Base-by-base conservation (phyloP, 768 basidiomycete species). In the Trametes meyenii region DNA sequence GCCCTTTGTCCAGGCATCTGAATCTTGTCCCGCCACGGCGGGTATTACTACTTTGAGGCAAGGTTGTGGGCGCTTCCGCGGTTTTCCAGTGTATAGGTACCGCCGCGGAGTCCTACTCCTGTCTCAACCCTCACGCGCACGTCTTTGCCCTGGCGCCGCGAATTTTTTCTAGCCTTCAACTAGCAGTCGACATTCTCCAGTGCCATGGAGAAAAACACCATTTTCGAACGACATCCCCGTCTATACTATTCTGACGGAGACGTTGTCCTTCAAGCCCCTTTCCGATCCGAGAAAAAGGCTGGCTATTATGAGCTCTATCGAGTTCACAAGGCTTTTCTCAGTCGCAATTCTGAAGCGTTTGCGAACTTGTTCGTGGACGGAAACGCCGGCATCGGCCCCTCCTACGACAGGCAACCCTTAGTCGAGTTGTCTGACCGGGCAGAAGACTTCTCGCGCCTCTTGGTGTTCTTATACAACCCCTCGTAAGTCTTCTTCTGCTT, bases 231-330 rank as follows among this genome's bases (percentile, higher is more conserved):
- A 23, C 43, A 68, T 59, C 56, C 60, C 16, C 5, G 58, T 23
- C 59, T 71, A 10, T 70, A 69, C 49, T 60, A 67, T 19, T 13
- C 53, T 16, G 61, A 70, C 40, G 70, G 70, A 1, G 66, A 70
- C 53, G 39, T 71, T 4, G 48, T 71, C n/a, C 39, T 71, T 19
- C 44, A 21, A 5, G 56, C 48, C 5, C n/a, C 14, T 14, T 26
- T 36, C 12, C 45, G 5, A n/a, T 58, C 59, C 16, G 65, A 40
- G 62, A 17, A 43, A 35, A 5, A 50, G 23, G 10, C 8, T 23
- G 12, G 40, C 23, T 5, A 17, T 24, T 6, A 50, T 21, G 14
- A 48, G 10, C 36, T 61, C 7, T 65, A 62, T 29, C 58, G 66
- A 17, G 68, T 69, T 6, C 66, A 69, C 46, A 61, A 51, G 45